These are phyloP conservation scores for Cicer pinnatifidum DNA, from an alignment of 306 rosid species.

Conservation along the genomic window DNA sequence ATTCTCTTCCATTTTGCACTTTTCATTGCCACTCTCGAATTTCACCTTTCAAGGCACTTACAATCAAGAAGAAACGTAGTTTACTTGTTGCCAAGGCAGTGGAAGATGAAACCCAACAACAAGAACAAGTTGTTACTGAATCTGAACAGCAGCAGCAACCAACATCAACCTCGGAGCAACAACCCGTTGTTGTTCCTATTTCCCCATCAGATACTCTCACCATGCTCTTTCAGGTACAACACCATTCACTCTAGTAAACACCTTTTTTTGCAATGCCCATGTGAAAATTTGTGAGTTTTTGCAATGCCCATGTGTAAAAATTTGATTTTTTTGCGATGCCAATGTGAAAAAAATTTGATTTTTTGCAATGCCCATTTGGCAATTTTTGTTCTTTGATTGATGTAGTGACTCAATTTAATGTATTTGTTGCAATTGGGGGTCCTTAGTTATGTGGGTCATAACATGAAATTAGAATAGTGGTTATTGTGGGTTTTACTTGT, in stretches of 20 bases:
- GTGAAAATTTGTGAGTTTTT: not conserved
- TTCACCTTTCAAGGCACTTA: slow-evolving; percentile 43
- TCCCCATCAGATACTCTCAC: slow-evolving; percentile 80
- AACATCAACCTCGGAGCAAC: slow-evolving; percentile 51
- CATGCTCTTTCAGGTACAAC: slow-evolving; percentile 80
- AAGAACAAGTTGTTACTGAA: slow-evolving; percentile 36
- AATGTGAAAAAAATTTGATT: not conserved
- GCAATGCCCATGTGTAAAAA: not conserved
- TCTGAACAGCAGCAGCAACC: slow-evolving; percentile 44
- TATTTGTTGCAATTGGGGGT: slow-evolving; percentile 24
- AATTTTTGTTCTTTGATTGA: slow-evolving; percentile 27
- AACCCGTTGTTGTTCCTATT: slow-evolving; percentile 74
- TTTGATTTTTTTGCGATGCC: not conserved
- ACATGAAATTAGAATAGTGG: not conserved
- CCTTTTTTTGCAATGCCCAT: slow-evolving; percentile 14
- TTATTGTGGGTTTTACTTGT: not conserved
- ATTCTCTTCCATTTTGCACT: slow-evolving; percentile 45
- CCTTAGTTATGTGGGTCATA: slow-evolving; percentile 6
- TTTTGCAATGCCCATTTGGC: not conserved
- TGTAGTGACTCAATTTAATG: not conserved
- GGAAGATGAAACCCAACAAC: slow-evolving; percentile 57
- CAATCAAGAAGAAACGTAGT: slow-evolving; percentile 37
- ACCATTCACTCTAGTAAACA: not conserved
- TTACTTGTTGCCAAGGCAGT: slow-evolving; percentile 48
- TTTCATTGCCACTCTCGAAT: slow-evolving; percentile 38